Base-by-base conservation (phyloP, 2,329 filamentous ascomycete genomes). In the Teratosphaeria zuluensis region DNA sequence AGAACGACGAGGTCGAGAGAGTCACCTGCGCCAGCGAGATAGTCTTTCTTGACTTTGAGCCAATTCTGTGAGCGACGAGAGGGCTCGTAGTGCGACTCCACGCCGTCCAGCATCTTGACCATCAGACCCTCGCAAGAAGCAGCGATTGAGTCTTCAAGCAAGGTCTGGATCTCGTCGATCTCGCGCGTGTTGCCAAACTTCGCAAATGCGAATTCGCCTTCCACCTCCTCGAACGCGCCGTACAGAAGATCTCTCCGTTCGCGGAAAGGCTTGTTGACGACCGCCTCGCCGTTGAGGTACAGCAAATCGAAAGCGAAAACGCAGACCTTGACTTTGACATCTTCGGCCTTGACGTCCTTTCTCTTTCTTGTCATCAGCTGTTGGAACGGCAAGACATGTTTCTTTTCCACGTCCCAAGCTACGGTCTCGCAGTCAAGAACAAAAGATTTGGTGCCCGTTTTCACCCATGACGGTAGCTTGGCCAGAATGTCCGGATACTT, bases 41-140 rank as follows among this genome's bases (percentile, higher is more conserved):
- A 99, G 71, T 99, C 94, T 71, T 99, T 99, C 75, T 99, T 99
- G 75, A 97, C 76, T 81, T 99, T 99, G 64, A 99, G 87, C 94
- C 94, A 99, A 71, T 99, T 99, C 60, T 94, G 89, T 75, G 90
- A 95, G 64, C 94, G 87, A 73, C 95, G 96, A 69, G 90, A 95
- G 21, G 94, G 94, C 75, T 97, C 92, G 71, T 99, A 99, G 67
- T 89, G 90, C 66, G 90, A 95, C 74, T 96, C 92, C 6, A 83
- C 79, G 0, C 92, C 94, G 72, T 97, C 92, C 60, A 99, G 77
- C 94, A 99, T 99, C 79, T 99, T 99, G 14, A 99, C 94, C 94
- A 99, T 99, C 56, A 99, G 79, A 11, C 94, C 94, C 77, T 99
- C 94, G 70, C 94, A 99, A 0, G 90, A 95, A 1, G 92, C 90